These are phyloP conservation scores for Thermomyces lanuginosus DNA, from an alignment of 2,329 filamentous ascomycete genomes.

Conservation along the genomic window DNA sequence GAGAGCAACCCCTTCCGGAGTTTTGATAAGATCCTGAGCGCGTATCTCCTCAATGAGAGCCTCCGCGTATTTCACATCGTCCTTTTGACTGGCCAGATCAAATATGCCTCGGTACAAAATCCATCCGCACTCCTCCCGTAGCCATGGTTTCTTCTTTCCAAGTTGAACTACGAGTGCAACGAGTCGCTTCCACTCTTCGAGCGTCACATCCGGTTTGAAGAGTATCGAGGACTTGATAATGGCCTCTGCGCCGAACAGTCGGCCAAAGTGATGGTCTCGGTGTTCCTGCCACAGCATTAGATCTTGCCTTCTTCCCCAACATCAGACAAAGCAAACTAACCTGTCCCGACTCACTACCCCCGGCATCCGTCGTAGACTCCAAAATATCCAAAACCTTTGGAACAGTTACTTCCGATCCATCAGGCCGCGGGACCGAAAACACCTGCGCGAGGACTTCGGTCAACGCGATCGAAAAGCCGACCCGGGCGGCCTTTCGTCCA, in stretches of 20 bases:
- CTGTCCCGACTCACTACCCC: constrained; percentile 37
- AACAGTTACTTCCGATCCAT: constrained; percentile 21
- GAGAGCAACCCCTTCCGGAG: constrained; percentile 74
- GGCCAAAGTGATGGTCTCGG: constrained; percentile 68
- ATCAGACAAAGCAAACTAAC: constrained; percentile 18
- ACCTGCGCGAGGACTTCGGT: constrained; percentile 63
- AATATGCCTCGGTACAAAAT: constrained; percentile 58
- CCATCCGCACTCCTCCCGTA: constrained; percentile 74
- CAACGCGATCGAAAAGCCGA: constrained; percentile 79
- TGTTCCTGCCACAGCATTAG: constrained; percentile 49
- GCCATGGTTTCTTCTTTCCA: constrained; percentile 69
- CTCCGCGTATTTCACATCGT: constrained; percentile 36
- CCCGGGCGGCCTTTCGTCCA: constrained; percentile 68
- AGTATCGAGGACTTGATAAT: constrained; percentile 65
- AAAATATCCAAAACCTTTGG: constrained; percentile 35
- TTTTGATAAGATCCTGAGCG: constrained; percentile 53
- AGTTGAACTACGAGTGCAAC: constrained; percentile 58
- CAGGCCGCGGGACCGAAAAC: constrained; percentile 27
- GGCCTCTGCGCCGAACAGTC: constrained; percentile 73
- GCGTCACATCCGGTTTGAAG: constrained; percentile 40
- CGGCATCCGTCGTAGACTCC: constrained; percentile 35
- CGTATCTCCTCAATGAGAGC: constrained; percentile 46
- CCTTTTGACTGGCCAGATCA: constrained; percentile 30
- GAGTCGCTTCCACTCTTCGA: constrained; percentile 39
- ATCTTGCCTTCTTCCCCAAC: background rate